These are phyloP conservation scores for Rosellinia necatrix DNA, from an alignment of 2,329 filamentous ascomycete species.

Conservation along the genomic window DNA sequence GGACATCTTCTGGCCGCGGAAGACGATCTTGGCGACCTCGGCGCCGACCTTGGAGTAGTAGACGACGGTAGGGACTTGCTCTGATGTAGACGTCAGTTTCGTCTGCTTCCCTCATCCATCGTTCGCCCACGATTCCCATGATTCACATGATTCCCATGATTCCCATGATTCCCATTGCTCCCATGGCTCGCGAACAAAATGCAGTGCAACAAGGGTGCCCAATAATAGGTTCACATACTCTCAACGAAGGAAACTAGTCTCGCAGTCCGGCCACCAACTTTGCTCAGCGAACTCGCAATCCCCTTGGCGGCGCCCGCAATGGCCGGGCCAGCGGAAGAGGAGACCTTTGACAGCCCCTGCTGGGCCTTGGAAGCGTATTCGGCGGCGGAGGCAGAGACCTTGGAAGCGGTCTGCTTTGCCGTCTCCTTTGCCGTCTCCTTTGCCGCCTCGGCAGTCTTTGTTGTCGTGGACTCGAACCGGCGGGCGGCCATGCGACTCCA, in stretches of 20 bases:
- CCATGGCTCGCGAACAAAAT: no score
- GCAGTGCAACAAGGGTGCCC: neutral
- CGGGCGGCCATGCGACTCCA: slow-evolving; percentile 53
- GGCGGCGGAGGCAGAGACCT: slow-evolving; percentile 49
- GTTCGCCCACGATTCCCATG: no score
- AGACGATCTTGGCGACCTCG: slow-evolving; percentile 87
- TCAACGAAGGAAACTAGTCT: slow-evolving; percentile 79
- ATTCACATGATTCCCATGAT: no score
- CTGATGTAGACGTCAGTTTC: slow-evolving; percentile 52
- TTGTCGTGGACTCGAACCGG: slow-evolving; percentile 64
- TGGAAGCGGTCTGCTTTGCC: slow-evolving; percentile 42
- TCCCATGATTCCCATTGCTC: no score
- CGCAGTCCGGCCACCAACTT: slow-evolving; percentile 83
- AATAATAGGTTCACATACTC: slow-evolving; percentile 67
- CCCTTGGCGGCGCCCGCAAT: slow-evolving; percentile 74
- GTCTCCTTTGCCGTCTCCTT: slow-evolving; percentile 42
- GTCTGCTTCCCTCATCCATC: neutral
- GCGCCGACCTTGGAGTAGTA: slow-evolving; percentile 92
- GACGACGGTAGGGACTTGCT: slow-evolving; percentile 80
- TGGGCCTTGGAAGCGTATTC: slow-evolving; percentile 68
- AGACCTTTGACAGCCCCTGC: slow-evolving; percentile 81
- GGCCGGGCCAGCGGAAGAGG: slow-evolving; percentile 78
- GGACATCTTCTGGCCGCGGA: slow-evolving; percentile 86
- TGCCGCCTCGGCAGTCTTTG: slow-evolving; percentile 39
- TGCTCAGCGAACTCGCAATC: slow-evolving; percentile 68